Evolutionary conservation across 805 yeast genomes (phyloP), one percentile per base, ranked within the genome.

Genomic region (Suhomyces xylopsoci): DNA sequence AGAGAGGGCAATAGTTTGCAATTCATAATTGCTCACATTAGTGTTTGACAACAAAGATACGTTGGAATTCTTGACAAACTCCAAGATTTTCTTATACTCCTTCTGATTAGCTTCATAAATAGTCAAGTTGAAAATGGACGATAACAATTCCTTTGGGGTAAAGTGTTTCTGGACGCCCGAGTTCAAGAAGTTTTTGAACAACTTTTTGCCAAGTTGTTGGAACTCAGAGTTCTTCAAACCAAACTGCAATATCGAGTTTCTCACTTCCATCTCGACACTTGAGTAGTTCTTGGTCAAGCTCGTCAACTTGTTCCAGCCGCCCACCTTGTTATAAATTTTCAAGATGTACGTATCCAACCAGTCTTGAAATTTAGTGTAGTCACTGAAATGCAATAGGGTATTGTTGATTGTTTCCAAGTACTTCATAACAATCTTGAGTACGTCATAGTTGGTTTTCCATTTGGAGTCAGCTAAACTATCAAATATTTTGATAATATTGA

Each of bases 61-160:
- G 44, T 77, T 72, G 6, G 84, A 73, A 52, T 76, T 76, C 55
- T 82, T 82, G 10, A 78, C 80, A 17, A 85, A 63, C 30, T 81
- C 81, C 32, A 79, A 66, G 5, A 84, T 67, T 58, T 80, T 84
- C 64, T 86, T 86, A 77, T 84, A 86, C 36, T 82, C 84, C 57
- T 81, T 79, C 48, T 68, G 66, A 36, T 69, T 68, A 42, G 71
- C 67, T 5, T 67, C 66, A 26, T 67, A 63, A 32, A 82, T 68
- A 3, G 74, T 65, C 9, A 78, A 66, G 10, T 76, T 69, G 48
- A 85, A 67, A 5, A 77, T 68, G 25, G 81, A 69, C 7, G 74
- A 67, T 15, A 82, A 61, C 17, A 86, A 56, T 55, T 79, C 82
- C 48, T 70, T 70, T 2, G 91, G 89, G 7, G 64, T 62, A 40